Evolutionary conservation across 2,329 filamentous ascomycete genomes (phyloP), one percentile per base, ranked within the genome.

Genomic region (Nakataea oryzae): DNA sequence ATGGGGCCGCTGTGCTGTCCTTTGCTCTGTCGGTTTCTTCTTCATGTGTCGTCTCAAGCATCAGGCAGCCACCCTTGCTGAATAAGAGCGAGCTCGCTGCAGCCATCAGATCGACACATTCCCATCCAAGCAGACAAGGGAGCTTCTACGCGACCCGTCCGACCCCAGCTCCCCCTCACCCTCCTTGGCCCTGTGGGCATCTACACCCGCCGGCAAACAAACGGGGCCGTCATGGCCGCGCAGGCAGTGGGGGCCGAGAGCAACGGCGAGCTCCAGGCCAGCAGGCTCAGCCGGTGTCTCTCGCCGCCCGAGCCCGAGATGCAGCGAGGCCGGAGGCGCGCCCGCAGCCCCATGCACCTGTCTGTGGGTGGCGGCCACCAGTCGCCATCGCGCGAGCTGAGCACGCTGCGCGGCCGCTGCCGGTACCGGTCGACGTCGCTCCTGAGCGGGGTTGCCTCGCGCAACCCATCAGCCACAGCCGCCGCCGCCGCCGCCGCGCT

Each of bases 321-420:
- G 13, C 56, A 58, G 56, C 26, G 59, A 29, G 59, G 59, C 17
- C 50, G 59, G 7, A 57, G 54, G 27, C 59, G 59, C 2, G 59
- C 55, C 24, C 59, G 59, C 17, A 61, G 59, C 28, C 58, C 58
- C 14, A 4, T 28, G 17, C 59, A 30, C 27, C 47, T 61, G 29
- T 55, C 59, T 13, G 17, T 61, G 59, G n/a, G 14, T 28, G 29
- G 50, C 12, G 27, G 14, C 27, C 59, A 61, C 30, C 59, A 61
- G 54, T 63, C 70, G n/a, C 67, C 71, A 5, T 74, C 75, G 6
- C 68, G 70, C 47, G 73, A 75, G 57, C 76, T 75, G 56, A 71
- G 73, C 60, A 76, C 73, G 2, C 73, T 75, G 59, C 73, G 76
- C 47, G 76, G 76, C 24, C 75, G 76, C n/a, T 72, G 72, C 61